Percentiles rank a stretch among this genome's conserved stretches.
phyloP scores from a whole-genome alignment of 441 rosid species.

The Bruguiera hainesii region DNA sequence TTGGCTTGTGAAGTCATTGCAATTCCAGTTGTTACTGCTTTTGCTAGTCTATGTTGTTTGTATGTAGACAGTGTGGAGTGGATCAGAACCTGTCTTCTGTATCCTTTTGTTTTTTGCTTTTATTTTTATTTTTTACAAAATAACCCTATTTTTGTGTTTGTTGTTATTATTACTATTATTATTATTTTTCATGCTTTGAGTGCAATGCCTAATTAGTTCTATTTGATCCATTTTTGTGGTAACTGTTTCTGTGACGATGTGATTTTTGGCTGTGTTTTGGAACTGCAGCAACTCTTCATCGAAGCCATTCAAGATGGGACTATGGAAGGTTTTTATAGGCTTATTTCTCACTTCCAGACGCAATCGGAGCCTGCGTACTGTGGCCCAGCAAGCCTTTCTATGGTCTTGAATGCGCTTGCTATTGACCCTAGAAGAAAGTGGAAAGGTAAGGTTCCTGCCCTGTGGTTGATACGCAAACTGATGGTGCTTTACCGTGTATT shows the following conservation, averaged over 20 bases:
- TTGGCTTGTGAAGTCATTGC: no score
- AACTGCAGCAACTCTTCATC: slow-evolving; percentile 63
- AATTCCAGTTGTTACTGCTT: no score
- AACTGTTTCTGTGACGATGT: neutral
- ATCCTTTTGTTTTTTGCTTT: no score
- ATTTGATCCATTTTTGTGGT: neutral
- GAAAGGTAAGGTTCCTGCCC: slow-evolving; percentile 43
- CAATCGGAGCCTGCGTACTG: slow-evolving; percentile 75
- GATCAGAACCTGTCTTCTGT: no score
- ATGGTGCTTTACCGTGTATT: neutral
- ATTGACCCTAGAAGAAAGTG: slow-evolving; percentile 60
- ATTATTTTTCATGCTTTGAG: no score
- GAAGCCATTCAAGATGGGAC: slow-evolving; percentile 63
- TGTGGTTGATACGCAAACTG: neutral
- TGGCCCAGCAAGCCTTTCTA: slow-evolving; percentile 54
- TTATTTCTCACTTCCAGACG: slow-evolving; percentile 62
- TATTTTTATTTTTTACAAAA: no score
- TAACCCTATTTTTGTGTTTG: no score
- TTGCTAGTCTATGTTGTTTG: no score
- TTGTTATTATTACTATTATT: no score
- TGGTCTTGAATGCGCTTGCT: slow-evolving; percentile 66
- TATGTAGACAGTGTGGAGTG: no score
- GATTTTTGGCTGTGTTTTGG: slow-evolving; percentile 9
- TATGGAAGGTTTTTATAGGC: slow-evolving; percentile 57
- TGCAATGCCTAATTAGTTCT: neutral